These are phyloP conservation scores for Globisporangium viniferum DNA, from an alignment of 352 stramenopile species.

Conservation along the genomic window DNA sequence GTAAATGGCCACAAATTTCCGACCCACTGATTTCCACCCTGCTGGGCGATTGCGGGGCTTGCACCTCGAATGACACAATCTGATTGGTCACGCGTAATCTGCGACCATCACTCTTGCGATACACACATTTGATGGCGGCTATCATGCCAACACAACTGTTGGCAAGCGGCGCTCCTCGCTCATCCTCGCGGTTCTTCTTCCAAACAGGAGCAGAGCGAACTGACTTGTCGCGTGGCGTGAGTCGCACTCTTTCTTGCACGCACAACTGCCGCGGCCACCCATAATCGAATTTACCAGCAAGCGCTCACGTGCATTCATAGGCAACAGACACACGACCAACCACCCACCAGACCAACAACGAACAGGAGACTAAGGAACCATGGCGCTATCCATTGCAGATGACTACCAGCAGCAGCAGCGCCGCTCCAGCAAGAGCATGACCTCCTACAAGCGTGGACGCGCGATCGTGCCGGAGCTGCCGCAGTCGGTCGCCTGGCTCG, in stretches of 20 bases:
- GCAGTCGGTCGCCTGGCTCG: conserved; percentile 8
- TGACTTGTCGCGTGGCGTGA: not conserved
- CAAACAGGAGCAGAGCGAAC: not conserved
- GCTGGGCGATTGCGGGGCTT: not conserved
- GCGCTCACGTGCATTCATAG: not conserved
- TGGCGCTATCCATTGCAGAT: not conserved
- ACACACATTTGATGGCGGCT: not conserved
- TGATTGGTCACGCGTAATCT: conserved; percentile 4
- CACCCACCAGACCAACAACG: not conserved
- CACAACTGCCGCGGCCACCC: not conserved
- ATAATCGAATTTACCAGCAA: not conserved
- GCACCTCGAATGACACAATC: conserved; percentile 1
- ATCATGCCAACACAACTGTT: not conserved
- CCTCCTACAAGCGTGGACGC: conserved; percentile 4
- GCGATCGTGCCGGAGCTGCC: not conserved
- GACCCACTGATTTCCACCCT: not conserved
- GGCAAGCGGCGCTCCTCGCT: not conserved
- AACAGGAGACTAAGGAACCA: not conserved
- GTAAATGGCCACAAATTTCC: not conserved
- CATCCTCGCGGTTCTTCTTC: not conserved
- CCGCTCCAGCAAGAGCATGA: not conserved
- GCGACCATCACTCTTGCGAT: conserved; percentile 3
- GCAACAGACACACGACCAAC: not conserved
- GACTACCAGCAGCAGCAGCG: not conserved
- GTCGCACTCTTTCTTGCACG: not conserved